Evolutionary conservation across 2,329 filamentous ascomycete genomes (phyloP), one percentile per base, ranked within the genome.

Genomic region (Thielaviopsis euricoi): DNA sequence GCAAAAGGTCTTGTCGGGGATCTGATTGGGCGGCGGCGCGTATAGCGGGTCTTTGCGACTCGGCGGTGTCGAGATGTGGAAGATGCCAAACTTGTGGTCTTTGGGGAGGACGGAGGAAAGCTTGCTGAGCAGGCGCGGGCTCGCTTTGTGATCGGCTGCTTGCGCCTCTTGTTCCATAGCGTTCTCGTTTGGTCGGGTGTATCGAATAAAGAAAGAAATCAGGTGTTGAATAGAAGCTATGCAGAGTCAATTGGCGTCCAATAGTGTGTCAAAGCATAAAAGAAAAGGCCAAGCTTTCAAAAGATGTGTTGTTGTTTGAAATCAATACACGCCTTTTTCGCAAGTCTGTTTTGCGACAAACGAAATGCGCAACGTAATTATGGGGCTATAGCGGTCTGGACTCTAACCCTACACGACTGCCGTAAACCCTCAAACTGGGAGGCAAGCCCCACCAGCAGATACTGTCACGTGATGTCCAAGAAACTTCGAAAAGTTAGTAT

Each of bases 21-120:
- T 78, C 62, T 80, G 74, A 59, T 83, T 81, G 4, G 87, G 87
- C 3, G 87, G 83, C 37, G 90, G 79, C 40, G 87, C 84, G 71
- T 86, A 96, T 50, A 98, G 80, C 17, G 91, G 79, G 9, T 83
- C 78, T 62, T 83, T 85, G 67, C 77, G 77, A 37, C 82, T 84
- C 5, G 91, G 87, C 15, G 87, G 86, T 5, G 90, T 95, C 23
- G 89, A 95, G 64, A 96, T 74, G 73, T 98, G 91, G 69, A 94
- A 85, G 65, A 91, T 76, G 62, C 77, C 83, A 67, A 95, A 86
- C 15, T 66, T 71, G 65, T 69, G 67, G 62, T 71, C 74, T 61
- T 76, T 74, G 10, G 81, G 81, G 10, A 85, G 74, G 12, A 76
- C 73, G 1, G 69, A 65, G 6, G 76, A 73, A 12, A 81, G 71